Percentiles rank a stretch among this genome's conserved stretches.
These are phyloP conservation scores for Xylaria sp. DNA, from an alignment of 2,329 filamentous ascomycete species.

Conservation along the genomic window DNA sequence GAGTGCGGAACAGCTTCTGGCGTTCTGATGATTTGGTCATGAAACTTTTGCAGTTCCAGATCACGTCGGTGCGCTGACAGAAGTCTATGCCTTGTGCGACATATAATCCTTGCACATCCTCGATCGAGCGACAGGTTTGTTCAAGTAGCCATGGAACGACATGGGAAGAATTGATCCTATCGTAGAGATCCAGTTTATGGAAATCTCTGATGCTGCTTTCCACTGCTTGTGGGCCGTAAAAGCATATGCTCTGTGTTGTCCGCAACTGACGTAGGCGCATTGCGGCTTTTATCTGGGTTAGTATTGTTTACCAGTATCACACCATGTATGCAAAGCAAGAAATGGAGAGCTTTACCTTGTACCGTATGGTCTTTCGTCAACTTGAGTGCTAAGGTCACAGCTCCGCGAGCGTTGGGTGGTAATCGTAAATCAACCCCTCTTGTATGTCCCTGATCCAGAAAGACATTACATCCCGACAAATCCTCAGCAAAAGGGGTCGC, in stretches of 20 bases:
- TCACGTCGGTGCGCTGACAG: constrained; percentile 59
- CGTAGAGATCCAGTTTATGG: constrained; percentile 32
- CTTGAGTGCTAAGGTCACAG: constrained; percentile 60
- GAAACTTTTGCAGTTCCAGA: constrained; percentile 48
- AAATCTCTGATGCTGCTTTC: constrained; percentile 64
- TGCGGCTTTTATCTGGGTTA: constrained; percentile 52
- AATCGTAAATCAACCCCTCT: constrained; percentile 65
- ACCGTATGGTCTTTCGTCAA: constrained; percentile 66
- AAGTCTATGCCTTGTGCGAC: constrained; percentile 66
- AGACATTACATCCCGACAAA: constrained; percentile 47
- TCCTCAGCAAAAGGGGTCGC: constrained; percentile 60
- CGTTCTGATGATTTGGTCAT: constrained; percentile 44
- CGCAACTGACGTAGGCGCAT: constrained; percentile 68
- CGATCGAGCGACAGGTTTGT: constrained; percentile 65
- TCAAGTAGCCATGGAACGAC: constrained; percentile 65
- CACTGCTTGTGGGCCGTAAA: constrained; percentile 65
- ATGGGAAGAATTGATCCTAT: constrained; percentile 52
- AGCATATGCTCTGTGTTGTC: constrained; percentile 59
- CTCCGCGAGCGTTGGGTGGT: constrained; percentile 53
- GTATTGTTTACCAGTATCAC: background rate
- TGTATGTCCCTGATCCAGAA: constrained; percentile 64
- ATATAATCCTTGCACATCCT: constrained; percentile 64
- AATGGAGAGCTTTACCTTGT: constrained; percentile 47
- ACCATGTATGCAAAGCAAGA: background rate
- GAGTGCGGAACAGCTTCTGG: constrained; percentile 40